Conservation (phyloP, 352 stramenopile genomes). For the Phytophthora pini region DNA sequence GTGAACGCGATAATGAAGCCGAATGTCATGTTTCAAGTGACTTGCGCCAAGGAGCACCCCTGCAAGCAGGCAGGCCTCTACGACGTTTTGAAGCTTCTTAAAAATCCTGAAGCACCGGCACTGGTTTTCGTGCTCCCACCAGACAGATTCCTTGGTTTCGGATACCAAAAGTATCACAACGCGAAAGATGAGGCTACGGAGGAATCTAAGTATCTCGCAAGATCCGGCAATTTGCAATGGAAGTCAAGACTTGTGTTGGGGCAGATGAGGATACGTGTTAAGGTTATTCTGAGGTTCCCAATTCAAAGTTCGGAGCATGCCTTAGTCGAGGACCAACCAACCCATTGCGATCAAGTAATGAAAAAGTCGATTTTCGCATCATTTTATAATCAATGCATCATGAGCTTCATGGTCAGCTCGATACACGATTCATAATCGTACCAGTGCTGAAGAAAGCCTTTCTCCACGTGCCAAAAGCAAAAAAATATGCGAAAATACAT, state of each 20-base stretch:
- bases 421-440: too few species aligned
- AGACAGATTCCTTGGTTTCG: conserved; percentile 14
- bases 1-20: conserved; percentile 11
- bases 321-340: too few species aligned
- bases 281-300: too few species aligned
- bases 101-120: not conserved
- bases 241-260: conserved; percentile 1
- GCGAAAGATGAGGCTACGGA: not conserved
- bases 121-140: conserved; percentile 8
- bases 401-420: too few species aligned
- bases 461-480: too few species aligned
- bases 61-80: conserved; percentile 8
- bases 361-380: too few species aligned
- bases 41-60: conserved; percentile 8
- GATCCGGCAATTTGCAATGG: conserved; percentile 10
- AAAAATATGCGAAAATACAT: too few species aligned
- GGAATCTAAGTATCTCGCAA: not conserved
- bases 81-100: conserved; percentile 5
- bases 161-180: conserved; percentile 10
- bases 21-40: conserved; percentile 8
- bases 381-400: too few species aligned
- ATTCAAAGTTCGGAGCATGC: too few species aligned
- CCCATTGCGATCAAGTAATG: too few species aligned
- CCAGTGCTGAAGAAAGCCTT: too few species aligned
- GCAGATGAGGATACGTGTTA: too few species aligned